A percentile compares a stretch with the other conserved stretches of the same genome.
Conservation (phyloP, 495 filamentous ascomycete species). For the Penicillium chermesinum region DNA sequence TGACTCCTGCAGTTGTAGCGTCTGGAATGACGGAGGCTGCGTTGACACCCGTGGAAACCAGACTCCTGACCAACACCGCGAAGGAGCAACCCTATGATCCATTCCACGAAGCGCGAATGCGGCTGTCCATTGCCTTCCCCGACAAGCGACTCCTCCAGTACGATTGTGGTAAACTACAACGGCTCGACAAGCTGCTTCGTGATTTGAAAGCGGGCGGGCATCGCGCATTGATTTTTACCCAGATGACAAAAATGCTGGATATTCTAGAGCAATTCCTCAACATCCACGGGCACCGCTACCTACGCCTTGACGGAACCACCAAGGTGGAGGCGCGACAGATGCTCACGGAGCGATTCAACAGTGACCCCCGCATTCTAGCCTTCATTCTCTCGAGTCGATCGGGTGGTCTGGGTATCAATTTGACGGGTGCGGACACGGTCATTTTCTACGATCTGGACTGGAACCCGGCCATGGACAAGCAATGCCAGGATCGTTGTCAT, state of each 20-base stretch:
- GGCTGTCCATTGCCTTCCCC: constrained; percentile 91
- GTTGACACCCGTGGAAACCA: constrained; percentile 59
- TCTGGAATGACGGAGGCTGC: constrained; percentile 65
- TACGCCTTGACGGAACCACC: constrained; percentile 89
- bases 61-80: constrained; percentile 45
- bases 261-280: constrained; percentile 97
- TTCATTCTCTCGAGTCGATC: constrained; percentile 96
- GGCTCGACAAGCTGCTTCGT: constrained; percentile 79
- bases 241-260: constrained; percentile 98
- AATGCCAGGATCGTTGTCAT: constrained; percentile 96
- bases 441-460: constrained; percentile 99
- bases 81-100: constrained; percentile 65
- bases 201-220: constrained; percentile 85
- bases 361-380: constrained; percentile 81
- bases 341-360: constrained; percentile 94
- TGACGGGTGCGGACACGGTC: constrained; percentile 95
- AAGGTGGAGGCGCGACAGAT: constrained; percentile 94
- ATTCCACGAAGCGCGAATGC: constrained; percentile 91
- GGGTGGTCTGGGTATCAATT: constrained; percentile 91
- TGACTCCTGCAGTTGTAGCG: constrained; percentile 83
- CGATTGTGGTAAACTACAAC: constrained; percentile 95
- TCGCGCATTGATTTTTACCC: constrained; percentile 94
- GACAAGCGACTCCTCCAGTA: constrained; percentile 94
- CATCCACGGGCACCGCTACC: constrained; percentile 94
- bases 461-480: constrained; percentile 99